Base-by-base conservation (phyloP, 805 yeast genomes). In the Pichia phayaonensis region DNA sequence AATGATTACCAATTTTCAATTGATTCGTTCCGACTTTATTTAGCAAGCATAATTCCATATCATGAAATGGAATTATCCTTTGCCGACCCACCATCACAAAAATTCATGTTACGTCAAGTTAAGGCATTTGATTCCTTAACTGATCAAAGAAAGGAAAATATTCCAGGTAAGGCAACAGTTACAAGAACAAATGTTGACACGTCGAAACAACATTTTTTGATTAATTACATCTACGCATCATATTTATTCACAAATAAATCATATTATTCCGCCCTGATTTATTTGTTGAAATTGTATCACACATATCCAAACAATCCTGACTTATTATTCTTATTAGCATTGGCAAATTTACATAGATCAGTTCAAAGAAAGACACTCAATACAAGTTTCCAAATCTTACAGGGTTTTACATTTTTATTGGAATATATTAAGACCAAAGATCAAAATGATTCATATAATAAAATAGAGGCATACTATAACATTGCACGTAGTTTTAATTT, bases 321-420 rank as follows among this genome's bases (percentile, higher is more conserved):
- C 71, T 71, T 94, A 2, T 76, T 88, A 53, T 72, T 94, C 26
- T 67, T 85, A 38, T 71, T 86, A 43, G 97, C 94, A 0, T 65
- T 94, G 40, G 81, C 90, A 0, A 90, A 90, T 66, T 71, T 90
- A 23, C 97, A 92, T 59, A 75, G 98, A 42, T 86, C 97, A 0
- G 84, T 90, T 82, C 98, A 94, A 66, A 74, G 99, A 54, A 80
- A 87, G 52, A 84, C 96, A 5, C 75, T 83, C 8, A 87, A 89
- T 64, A 79, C 97, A 50, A 97, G 92, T 61, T 74, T 86, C 51
- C 97, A 90, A 61, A 72, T 94, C 22, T 69, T 94, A 1, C 97
- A 94, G 61, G 97, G 97, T 0, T 68, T 94, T 44, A 80, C 90
- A 50, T 90, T 79, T 59, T 63, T 94, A 53, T 66, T 78, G 61